Evolutionary conservation across 441 rosid genomes (phyloP), one percentile per base, ranked within the genome.

Genomic region (Pelargonium myrrhifolium): DNA sequence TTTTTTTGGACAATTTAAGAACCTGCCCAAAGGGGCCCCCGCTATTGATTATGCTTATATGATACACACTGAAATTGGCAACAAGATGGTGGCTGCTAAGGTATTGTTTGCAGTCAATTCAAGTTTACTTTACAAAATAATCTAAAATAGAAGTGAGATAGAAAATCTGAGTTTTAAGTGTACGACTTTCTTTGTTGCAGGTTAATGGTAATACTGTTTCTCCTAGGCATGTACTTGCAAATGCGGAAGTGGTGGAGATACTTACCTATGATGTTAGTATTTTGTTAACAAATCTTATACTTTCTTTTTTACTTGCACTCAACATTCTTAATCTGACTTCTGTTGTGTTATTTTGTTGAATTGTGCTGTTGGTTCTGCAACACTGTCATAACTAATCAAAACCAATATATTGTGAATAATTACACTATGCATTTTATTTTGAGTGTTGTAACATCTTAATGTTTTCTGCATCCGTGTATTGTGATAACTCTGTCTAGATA

Each of bases 71-170:
- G 97, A 94, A 77, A 80, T 91, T 49, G 99, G 99, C 76, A 94
- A 94, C 89, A 91, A 87, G 80, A 94, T 94, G 94, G 96, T 88
- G 63, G 97, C 96, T 75, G 99, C 96, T 5, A 94, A 94, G 98
- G 99, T 91, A 77, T 71, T 28, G 65, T 71, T 71, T 64, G 60
- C 14, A 17, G 9, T 26, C 31, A 21, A 31, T 24, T 72, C 22
- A 65, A 49, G 40, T 42, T 43, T 21, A 2, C 40, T 31, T 28
- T 10, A 67, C 20, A 43, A 6, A 45, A 31, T 31, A 31, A 31
- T 6, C 37, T 31, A 31, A 31, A 31, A 20, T 55, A 10, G 60
- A 55, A 55, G 60, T 7, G 60, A 55, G 26, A 55, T 9, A 31
- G 37, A 31, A 55, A 18, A 17, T 20, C 20, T 20, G 60, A 18